These are phyloP conservation scores for Scytalidium sp. DNA, from an alignment of 2,329 filamentous ascomycete genomes.

Conservation along the genomic window DNA sequence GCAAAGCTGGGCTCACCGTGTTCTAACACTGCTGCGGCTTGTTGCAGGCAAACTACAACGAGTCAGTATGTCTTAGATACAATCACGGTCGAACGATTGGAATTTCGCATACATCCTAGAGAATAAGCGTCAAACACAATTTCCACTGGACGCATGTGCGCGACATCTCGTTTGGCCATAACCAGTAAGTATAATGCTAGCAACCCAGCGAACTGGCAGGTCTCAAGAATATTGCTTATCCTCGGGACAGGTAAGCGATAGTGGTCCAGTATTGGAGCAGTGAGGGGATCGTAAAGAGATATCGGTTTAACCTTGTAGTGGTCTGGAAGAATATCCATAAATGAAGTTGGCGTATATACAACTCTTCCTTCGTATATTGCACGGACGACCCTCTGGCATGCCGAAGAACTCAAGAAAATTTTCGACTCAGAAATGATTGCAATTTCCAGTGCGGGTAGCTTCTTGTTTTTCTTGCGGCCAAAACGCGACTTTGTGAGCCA, in stretches of 20 bases:
- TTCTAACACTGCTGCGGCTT: conserved; percentile 72
- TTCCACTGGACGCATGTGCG: conserved; percentile 55
- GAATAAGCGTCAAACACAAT: conserved; percentile 69
- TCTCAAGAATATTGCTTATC: conserved; percentile 72
- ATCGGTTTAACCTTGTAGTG: conserved; percentile 84
- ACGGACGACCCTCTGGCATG: conserved; percentile 77
- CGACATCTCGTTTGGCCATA: conserved; percentile 66
- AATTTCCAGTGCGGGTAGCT: conserved; percentile 73
- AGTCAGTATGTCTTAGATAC: background rate
- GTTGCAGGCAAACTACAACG: conserved; percentile 55
- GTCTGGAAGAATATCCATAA: conserved; percentile 81
- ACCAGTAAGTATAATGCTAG: conserved; percentile 67
- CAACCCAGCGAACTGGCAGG: conserved; percentile 69
- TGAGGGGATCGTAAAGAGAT: conserved; percentile 73
- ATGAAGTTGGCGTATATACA: conserved; percentile 78
- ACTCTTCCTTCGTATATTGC: conserved; percentile 80
- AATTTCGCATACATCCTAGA: conserved; percentile 54
- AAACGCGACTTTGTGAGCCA: conserved; percentile 37
- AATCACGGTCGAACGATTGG: background rate
- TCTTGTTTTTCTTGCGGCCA: conserved; percentile 41
- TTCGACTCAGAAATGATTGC: conserved; percentile 83
- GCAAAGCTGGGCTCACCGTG: conserved; percentile 42
- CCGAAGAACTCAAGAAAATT: conserved; percentile 70
- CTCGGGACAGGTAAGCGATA: conserved; percentile 81
- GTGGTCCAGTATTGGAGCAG: conserved; percentile 76